Evolutionary conservation across 73 alveolate genomes (phyloP), one percentile per base, ranked within the genome.

Genomic region (Effrenium voratum): DNA sequence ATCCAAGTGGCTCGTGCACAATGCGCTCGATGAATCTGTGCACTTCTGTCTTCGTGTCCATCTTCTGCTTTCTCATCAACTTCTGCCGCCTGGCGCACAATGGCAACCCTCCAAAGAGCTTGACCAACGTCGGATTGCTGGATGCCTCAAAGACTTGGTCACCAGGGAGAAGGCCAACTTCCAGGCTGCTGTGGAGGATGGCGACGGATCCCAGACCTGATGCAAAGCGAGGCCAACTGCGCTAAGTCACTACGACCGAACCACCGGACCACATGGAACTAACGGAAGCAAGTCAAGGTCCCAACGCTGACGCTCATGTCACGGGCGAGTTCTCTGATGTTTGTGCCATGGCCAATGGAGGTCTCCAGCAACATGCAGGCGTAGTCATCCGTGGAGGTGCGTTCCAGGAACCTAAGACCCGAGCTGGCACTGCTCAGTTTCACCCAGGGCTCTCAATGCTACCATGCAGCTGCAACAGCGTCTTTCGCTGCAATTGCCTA

Each of bases 161-260:
- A 91, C 98, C 77, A 91, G 57, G 24, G 98, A 91, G 77, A 91
- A 91, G 57, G 98, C 98, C 77, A 91, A 60, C 90, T 91, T 91
- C 98, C 98, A 91, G 1, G 98, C 98, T 22, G 98, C 98, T 24
- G 98, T 91, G 59, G 98, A 68, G 22, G 98, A 68, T 8, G 98
- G 98, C 55, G 98, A 91, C 28, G 98, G 98, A 36, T 91, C 98
- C 98, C 98, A 91, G 30, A 91, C 98, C 98, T 91, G 6, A 52
- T 52, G 19, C 26, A 19, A 52, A 52, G 26, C 8, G 19, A 19
- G 19, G 19, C 26, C 63, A 12, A 52, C 63, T 52, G 19, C 26
- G 63, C 63, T 12, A 52, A 52, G 63, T 52, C 8, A 52, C 8
- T 8, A 8, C 63, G 19, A 52, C 26, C 63, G 63, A 52, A 52